A percentile compares a stretch with the other conserved stretches of the same genome.
Evolutionary conservation across 139 green algal genomes (phyloP).

Genomic region (Chlorella sorokiniana): DNA sequence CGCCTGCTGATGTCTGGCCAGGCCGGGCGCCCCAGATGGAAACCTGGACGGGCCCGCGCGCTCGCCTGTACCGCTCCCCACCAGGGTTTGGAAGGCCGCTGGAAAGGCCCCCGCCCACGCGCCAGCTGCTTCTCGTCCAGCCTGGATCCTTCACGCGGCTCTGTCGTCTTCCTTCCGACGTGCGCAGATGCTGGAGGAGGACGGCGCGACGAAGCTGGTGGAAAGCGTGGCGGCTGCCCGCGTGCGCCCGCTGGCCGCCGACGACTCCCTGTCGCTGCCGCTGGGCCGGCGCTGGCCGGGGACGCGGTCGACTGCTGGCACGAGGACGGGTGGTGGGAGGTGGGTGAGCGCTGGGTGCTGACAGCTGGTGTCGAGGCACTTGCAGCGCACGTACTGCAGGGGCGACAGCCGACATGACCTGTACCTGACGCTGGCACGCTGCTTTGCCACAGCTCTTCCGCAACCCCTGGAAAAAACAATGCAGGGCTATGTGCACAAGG

Average conservation of each 20-base stretch:
- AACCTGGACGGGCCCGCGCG: no score
- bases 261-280: not conserved
- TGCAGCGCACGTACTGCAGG: no score
- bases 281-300: not conserved
- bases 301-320: conserved; percentile 19
- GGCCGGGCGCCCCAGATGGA: no score
- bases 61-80: no score
- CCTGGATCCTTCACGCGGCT: not conserved
- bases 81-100: no score
- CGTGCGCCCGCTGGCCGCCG: not conserved
- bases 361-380: not conserved
- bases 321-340: conserved; percentile 32
- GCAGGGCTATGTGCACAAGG: conserved; percentile 12
- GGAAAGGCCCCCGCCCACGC: no score
- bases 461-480: not conserved
- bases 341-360: not conserved
- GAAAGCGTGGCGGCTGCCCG: not conserved
- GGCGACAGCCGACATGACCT: no score
- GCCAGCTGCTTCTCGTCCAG: not conserved
- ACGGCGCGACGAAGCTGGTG: not conserved
- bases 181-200: conserved; percentile 12
- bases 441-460: not conserved
- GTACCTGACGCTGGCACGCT: not conserved
- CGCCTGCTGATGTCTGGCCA: not conserved
- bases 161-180: not conserved